These are phyloP conservation scores for Termitomyces eurrhizus DNA, from an alignment of 768 basidiomycete genomes.

Conservation along the genomic window DNA sequence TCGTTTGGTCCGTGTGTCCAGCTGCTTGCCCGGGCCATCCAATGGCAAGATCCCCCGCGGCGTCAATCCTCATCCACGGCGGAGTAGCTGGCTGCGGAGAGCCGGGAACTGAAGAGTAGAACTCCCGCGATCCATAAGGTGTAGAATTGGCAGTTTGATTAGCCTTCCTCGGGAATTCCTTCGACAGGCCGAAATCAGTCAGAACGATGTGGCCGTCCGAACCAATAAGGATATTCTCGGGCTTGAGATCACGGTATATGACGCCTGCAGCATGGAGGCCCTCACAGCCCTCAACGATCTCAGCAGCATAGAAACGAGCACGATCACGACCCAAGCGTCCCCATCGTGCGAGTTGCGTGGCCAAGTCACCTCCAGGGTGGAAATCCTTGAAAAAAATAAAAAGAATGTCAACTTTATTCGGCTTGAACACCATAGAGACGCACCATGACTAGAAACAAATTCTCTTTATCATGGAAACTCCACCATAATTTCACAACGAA, in stretches of 20 bases:
- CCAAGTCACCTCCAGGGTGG: constrained; percentile 94
- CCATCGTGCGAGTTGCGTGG: constrained; percentile 96
- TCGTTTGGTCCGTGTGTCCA: constrained; percentile 61
- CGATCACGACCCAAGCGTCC: constrained; percentile 90
- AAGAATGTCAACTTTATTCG: constrained; percentile 13
- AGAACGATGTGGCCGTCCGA: constrained; percentile 94
- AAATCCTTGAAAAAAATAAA: constrained; percentile 58
- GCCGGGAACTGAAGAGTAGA: constrained; percentile 49
- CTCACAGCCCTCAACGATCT: constrained; percentile 95
- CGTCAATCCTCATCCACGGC: constrained; percentile 74
- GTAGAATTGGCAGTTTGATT: constrained; percentile 52
- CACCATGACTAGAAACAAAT: constrained; percentile 94
- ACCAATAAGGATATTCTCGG: constrained; percentile 94
- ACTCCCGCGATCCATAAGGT: constrained; percentile 49
- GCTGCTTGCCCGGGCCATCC: constrained; percentile 56
- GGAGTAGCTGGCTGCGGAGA: constrained; percentile 47
- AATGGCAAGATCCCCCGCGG: constrained; percentile 44
- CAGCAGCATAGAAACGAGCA: constrained; percentile 94
- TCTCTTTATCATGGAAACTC: constrained; percentile 98
- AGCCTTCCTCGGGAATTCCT: constrained; percentile 72
- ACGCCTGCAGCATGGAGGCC: constrained; percentile 92
- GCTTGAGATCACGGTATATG: constrained; percentile 96
- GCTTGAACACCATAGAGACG: constrained; percentile 21
- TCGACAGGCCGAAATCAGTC: constrained; percentile 94
- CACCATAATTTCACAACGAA: constrained; percentile 96